phyloP scores from a whole-genome alignment of 192 early-diverging fungal genomes.

The Linnemannia hyalina region DNA sequence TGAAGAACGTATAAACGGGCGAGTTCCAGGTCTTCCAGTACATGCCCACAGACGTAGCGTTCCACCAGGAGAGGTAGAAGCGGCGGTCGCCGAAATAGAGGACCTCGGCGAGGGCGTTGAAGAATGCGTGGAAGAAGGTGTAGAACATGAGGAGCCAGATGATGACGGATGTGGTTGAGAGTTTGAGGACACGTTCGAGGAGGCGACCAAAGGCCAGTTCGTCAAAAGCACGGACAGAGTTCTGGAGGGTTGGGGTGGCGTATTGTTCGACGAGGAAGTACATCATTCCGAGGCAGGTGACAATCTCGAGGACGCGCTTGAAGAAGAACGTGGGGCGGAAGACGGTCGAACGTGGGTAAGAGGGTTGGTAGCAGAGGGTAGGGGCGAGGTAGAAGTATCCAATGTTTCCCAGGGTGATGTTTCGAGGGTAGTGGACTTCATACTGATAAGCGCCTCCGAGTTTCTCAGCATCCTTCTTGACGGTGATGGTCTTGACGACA shows the following conservation, averaged over 20 bases:
- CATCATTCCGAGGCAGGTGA: constrained; percentile 77
- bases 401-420: constrained; percentile 75
- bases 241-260: constrained; percentile 82
- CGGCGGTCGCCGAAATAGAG: constrained; percentile 89
- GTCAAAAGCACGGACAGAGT: constrained; percentile 81
- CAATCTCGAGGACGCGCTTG: constrained; percentile 83
- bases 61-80: constrained; percentile 95
- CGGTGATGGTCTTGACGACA: constrained; percentile 6
- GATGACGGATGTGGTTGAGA: constrained; percentile 78
- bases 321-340: constrained; percentile 81
- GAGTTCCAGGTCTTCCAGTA: constrained; percentile 96
- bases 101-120: constrained; percentile 86
- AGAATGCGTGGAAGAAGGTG: constrained; percentile 82
- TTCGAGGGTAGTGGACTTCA: constrained; percentile 76
- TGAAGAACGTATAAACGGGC: constrained; percentile 89
- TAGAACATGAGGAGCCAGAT: constrained; percentile 96
- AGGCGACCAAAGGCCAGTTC: constrained; percentile 73
- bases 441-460: constrained; percentile 56
- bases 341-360: constrained; percentile 76
- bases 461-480: constrained; percentile 17
- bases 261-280: constrained; percentile 86
- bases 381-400: constrained; percentile 85
- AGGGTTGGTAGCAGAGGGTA: constrained; percentile 90
- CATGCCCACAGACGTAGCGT: constrained; percentile 77
- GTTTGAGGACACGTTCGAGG: constrained; percentile 89